Evolutionary conservation across 2,329 filamentous ascomycete species (phyloP), one percentile per base, ranked within the genome.

Genomic region (Lasiodiplodia citricola): DNA sequence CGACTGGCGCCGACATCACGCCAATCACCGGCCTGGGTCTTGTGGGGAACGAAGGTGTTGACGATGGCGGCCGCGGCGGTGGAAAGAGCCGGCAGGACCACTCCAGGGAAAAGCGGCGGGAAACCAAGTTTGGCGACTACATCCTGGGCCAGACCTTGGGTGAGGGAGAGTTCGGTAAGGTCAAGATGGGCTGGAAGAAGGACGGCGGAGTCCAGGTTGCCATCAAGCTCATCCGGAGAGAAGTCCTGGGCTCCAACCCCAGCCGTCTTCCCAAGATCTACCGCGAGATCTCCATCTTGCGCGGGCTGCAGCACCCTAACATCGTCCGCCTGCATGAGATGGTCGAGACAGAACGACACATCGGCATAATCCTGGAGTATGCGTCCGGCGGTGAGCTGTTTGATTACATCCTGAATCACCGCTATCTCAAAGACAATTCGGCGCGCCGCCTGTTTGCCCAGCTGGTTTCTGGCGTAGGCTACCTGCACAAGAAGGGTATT

Each of bases 121-220:
- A 91, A 72, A 94, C 91, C 52, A 94, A 93, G 73, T 98, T 99
- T 78, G 95, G 95, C 70, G 94, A 97, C 71, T 99, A 98, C 80
- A 93, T 97, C 70, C 87, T 99, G 3, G 96, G 96, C 44, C 95
- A 97, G 79, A 98, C 95, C 2, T 91, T 99, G 62, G 96, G 96
- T 62, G 96, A 99, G 83, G 96, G 96, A 71, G 96, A 99, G 81
- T 99, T 99, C 79, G 96, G 96, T 72, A 99, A 99, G 79, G 96
- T 99, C 75, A 98, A 97, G 81, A 89, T 98, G 76, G 96, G 96
- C 31, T 99, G 96, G 96, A 98, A 97, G 81, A 92, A 93, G 78
- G 94, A 97, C 80, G 94, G 94, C 70, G 94, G 91, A 72, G 92
- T 97, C 38, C 78, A 96, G 87, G 96, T 99, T 74, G 96, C 96